Evolutionary conservation across 2,329 filamentous ascomycete species (phyloP), one percentile per base, ranked within the genome.

Genomic region (Aspergillus sp.): DNA sequence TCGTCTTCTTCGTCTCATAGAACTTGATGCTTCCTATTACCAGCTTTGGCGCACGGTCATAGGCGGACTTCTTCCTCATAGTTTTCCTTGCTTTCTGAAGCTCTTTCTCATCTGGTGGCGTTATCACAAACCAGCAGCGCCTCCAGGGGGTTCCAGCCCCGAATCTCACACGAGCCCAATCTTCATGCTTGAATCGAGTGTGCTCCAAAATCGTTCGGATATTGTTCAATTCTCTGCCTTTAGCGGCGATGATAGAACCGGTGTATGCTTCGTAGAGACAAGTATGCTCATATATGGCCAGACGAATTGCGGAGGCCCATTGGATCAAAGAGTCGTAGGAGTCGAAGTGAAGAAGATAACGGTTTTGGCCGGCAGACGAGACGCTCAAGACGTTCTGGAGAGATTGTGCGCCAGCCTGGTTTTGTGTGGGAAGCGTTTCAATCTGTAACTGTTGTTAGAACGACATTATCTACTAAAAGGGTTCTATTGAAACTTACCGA

Each of bases 181-280:
- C 92, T 72, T 96, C 92, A 41, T 90, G 86, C 66, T 87, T 88
- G 66, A 90, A 84, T 56, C 83, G 87, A 19, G 89, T 84, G 48
- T 90, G 86, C 66, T 96, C 91, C 84, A 98, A 90, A 64, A 99
- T 93, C 24, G 87, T 77, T 65, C 89, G 89, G 70, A 98, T 98
- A 70, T 92, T 95, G 79, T 97, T 97, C 54, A 99, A 76, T 1
- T 78, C 77, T 73, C 92, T 96, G 57, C 93, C 95, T 77, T 97
- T 98, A 55, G 93, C 95, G 11, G 95, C 95, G 70, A 99, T 95
- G 45, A 99, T 80, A 19, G 93, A 93, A 6, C 95, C 95, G 0
- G 95, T 99, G 72, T 99, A 99, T 1, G 95, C 92, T 77, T 99
- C 95, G 71, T 98, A 93, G 35, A 99, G 80, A 0, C 91, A 91